A percentile compares a stretch with the other conserved stretches of the same genome.
Conservation (phyloP, 2,329 filamentous ascomycete genomes). For the Sporothrix variecibatus region DNA sequence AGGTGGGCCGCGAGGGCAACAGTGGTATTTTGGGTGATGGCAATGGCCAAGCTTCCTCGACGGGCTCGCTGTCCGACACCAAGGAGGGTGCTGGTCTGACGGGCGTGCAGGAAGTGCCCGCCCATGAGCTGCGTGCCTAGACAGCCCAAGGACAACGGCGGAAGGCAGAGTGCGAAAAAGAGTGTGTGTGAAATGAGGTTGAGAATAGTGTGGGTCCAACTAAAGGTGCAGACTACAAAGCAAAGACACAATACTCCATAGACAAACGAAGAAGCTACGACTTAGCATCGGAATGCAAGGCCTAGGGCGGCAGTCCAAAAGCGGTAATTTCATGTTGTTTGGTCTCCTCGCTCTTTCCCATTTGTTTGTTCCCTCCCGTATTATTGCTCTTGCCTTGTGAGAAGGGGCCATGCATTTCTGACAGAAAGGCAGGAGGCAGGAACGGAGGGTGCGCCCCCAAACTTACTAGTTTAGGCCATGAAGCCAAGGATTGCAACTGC, state of each 20-base stretch:
- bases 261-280: not conserved
- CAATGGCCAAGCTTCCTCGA: not conserved
- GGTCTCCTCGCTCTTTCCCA: not conserved
- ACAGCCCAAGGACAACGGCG: too few species aligned
- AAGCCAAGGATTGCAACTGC: not conserved
- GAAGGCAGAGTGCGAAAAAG: not conserved
- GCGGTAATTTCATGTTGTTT: conserved; percentile 12
- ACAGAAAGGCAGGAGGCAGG: not conserved
- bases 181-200: not conserved
- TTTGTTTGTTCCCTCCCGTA: too few species aligned
- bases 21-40: not conserved
- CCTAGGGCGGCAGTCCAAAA: conserved; percentile 14
- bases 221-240: not conserved
- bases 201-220: not conserved
- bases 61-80: conserved; percentile 6
- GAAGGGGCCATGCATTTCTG: not conserved
- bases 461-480: not conserved
- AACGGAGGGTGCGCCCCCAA: not conserved
- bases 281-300: not conserved
- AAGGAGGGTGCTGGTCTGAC: not conserved
- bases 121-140: conserved; percentile 1
- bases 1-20: conserved; percentile 1
- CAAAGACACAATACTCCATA: not conserved
- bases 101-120: not conserved
- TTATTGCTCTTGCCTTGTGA: not conserved